Base-by-base conservation (phyloP, 2,329 filamentous ascomycete genomes). In the Bipolaris sorokiniana region DNA sequence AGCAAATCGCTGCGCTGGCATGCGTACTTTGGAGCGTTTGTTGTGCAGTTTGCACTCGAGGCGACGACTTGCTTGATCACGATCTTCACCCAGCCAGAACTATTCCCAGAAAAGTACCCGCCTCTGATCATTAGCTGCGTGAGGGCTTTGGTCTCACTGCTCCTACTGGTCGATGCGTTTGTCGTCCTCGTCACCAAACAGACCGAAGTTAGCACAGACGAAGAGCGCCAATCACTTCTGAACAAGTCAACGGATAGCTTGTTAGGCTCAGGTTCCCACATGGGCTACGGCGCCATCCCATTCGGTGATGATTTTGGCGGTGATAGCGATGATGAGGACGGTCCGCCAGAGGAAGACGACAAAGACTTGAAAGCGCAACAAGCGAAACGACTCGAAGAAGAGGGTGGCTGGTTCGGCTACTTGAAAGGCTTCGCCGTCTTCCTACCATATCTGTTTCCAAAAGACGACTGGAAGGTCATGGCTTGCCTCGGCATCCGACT, bases 391-490 rank as follows among this genome's bases (percentile, higher is more conserved):
- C 81, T 92, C n/a, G 83, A 88, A 70, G 85, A 89, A 62, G 85
- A 89, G 56, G 90, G 90, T 1, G 91, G 87, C 62, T 94, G 90
- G 90, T 83, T 90, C 64, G 84, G 86, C 41, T 95, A 95, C 68
- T 81, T 88, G 26, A 91, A 89, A 69, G 86, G 88, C 5, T 96
- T 92, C 76, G 80, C 79, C 64, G 73, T 94, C 34, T 89, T 96
- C 72, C 80, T 93, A 26, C 91, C 90, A 0, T 90, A 92, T 69
- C 80, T 96, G 18, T 93, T 90, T 86, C 92, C 92, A 0, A 83
- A 86, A 49, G 83, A 87, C 40, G 85, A 89, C 67, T 83, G 81
- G 51, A 74, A 78, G 13, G 82, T 95, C 16, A 90, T 95, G 71
- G 73, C 90, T 16, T 87, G 88, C 51, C 84, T 90, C 18, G 78